phyloP scores from a whole-genome alignment of 495 filamentous ascomycete species.

The Neurospora sp. region DNA sequence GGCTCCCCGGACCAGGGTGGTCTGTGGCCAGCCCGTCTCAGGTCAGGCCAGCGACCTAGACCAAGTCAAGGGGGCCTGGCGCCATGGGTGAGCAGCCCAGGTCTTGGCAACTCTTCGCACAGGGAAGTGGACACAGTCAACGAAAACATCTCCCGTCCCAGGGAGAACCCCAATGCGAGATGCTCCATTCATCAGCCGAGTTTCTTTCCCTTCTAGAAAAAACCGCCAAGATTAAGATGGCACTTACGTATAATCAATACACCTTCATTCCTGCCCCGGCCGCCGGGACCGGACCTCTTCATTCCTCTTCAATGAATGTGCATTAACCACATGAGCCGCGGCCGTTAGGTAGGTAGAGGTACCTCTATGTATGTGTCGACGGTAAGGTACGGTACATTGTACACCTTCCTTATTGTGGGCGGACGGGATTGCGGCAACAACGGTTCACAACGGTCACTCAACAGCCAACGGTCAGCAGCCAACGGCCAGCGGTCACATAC shows the following conservation, averaged over 20 bases:
- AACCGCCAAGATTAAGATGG: not conserved
- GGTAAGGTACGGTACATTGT: not conserved
- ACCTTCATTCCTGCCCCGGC: not conserved
- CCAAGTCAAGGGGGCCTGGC: not conserved
- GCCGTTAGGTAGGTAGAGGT: not conserved
- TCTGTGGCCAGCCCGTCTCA: not conserved
- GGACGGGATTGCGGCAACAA: not conserved
- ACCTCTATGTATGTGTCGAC: not conserved
- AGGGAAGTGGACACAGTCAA: not conserved
- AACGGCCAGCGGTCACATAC: not conserved
- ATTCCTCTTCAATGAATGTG: not conserved
- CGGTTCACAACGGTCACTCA: not conserved
- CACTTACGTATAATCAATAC: not conserved
- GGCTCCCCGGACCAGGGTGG: not conserved
- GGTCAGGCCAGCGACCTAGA: not conserved
- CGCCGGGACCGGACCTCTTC: not conserved
- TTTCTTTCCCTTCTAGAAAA: not conserved
- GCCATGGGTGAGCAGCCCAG: not conserved
- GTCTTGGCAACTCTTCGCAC: not conserved
- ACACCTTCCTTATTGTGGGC: not conserved
- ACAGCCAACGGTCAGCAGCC: not conserved
- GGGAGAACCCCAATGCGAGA: not conserved
- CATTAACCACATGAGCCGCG: not conserved
- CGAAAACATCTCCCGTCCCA: not conserved
- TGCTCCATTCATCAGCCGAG: not conserved